Percentiles rank a stretch among this genome's conserved stretches.
These are phyloP conservation scores for Leccinum arenicola DNA, from an alignment of 768 basidiomycete species.

Conservation along the genomic window DNA sequence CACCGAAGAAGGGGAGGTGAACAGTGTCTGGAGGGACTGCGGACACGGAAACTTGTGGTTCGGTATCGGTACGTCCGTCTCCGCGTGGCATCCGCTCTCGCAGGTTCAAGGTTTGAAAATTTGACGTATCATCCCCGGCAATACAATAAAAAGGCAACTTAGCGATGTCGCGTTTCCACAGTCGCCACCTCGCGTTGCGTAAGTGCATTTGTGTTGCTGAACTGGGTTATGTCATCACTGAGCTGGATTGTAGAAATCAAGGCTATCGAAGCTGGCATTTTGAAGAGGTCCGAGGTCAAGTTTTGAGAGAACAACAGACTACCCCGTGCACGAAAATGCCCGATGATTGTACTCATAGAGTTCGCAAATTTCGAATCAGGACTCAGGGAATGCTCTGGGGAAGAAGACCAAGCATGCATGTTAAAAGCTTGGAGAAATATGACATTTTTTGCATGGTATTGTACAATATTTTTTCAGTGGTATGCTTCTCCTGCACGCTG, in stretches of 20 bases:
- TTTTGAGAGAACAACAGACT: conserved; percentile 14
- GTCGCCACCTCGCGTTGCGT: conserved; percentile 31
- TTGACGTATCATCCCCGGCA: neutral
- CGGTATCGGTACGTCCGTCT: conserved; percentile 21
- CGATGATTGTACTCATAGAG: neutral
- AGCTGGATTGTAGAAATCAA: conserved; percentile 24
- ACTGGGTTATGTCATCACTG: neutral
- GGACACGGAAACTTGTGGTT: conserved; percentile 38
- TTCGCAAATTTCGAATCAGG: neutral
- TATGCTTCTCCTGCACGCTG: conserved; percentile 12
- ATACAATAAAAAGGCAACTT: conserved; percentile 19
- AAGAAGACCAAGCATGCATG: neutral
- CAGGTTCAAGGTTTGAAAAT: neutral
- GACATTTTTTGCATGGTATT: neutral
- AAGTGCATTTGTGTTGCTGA: conserved; percentile 9
- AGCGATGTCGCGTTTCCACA: conserved; percentile 27
- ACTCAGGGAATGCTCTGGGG: neutral
- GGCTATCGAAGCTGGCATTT: conserved; percentile 29
- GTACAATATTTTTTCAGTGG: conserved; percentile 3
- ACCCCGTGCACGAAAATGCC: neutral
- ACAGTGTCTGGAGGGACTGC: conserved; percentile 34
- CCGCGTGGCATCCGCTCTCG: neutral
- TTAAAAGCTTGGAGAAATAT: neutral
- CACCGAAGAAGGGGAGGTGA: conserved; percentile 59
- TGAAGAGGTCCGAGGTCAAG: conserved; percentile 19